Evolutionary conservation across 176 grass and related monocot genomes (phyloP).

Genomic region (Aegilops longissima): DNA sequence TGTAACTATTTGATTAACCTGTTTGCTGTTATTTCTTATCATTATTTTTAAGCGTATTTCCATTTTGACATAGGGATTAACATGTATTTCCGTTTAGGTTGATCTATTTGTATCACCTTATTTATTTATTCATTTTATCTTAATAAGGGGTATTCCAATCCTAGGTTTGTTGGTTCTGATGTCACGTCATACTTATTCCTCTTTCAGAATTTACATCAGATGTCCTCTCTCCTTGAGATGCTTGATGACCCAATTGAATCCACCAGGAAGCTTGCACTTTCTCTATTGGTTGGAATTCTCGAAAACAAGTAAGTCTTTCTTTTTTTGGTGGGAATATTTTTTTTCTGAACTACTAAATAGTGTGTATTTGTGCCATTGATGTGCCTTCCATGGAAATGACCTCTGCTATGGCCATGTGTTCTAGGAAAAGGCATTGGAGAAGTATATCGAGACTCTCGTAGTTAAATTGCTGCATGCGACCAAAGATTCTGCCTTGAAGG

Average conservation of each 20-base stretch:
- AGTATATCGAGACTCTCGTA: conserved; percentile 64
- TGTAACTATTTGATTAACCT: neutral
- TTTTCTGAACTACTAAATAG: conserved; percentile 5
- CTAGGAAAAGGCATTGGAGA: conserved; percentile 74
- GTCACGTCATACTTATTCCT: neutral
- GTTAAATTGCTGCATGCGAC: conserved; percentile 77
- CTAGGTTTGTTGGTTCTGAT: neutral
- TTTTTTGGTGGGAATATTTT: neutral
- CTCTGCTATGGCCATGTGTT: conserved; percentile 23
- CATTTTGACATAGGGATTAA: no score
- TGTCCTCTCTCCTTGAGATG: conserved; percentile 79
- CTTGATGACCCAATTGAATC: conserved; percentile 70
- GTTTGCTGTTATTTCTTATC: conserved; percentile 20
- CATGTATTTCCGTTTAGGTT: no score
- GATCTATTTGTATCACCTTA: neutral
- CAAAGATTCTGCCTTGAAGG: conserved; percentile 78
- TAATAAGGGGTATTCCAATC: conserved; percentile 21
- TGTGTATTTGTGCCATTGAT: conserved; percentile 26
- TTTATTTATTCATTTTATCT: neutral
- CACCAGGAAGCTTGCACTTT: conserved; percentile 68
- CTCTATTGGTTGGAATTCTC: conserved; percentile 76
- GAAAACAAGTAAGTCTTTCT: conserved; percentile 62
- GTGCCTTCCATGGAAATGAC: conserved; percentile 37
- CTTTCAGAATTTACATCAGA: conserved; percentile 69
- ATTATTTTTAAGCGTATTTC: conserved; percentile 23